phyloP scores from a whole-genome alignment of 2,329 filamentous ascomycete genomes.

The Diaporthe helianthi region DNA sequence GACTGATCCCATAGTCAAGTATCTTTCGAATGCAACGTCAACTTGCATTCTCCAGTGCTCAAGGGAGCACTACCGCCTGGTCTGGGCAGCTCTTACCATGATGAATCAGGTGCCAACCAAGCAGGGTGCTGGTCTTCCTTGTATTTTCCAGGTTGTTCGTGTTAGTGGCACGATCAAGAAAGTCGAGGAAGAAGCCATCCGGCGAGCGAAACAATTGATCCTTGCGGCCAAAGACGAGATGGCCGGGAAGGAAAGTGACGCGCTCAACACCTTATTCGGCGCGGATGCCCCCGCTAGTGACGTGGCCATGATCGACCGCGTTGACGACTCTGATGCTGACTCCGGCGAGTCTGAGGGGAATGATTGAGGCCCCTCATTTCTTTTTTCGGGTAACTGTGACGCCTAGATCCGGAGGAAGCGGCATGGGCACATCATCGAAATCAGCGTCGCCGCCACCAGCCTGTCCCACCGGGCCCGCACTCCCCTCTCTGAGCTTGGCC shows the following conservation, averaged over 20 bases:
- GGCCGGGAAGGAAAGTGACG: conserved; percentile 45
- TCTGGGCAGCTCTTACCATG: conserved; percentile 89
- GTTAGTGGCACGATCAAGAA: conserved; percentile 95
- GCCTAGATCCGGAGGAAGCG: conserved; percentile 63
- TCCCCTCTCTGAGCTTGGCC: conserved; percentile 56
- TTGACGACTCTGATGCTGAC: conserved; percentile 54
- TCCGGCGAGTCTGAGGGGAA: conserved; percentile 55
- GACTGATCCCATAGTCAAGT: conserved; percentile 72
- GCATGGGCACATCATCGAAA: conserved; percentile 56
- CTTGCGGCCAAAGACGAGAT: conserved; percentile 66
- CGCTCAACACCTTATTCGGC: conserved; percentile 43
- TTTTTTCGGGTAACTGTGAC: conserved; percentile 75
- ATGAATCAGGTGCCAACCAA: conserved; percentile 72
- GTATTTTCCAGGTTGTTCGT: conserved; percentile 83
- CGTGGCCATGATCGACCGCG: conserved; percentile 50
- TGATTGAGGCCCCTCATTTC: conserved; percentile 51
- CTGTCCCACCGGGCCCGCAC: conserved; percentile 44
- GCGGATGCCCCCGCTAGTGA: conserved; percentile 42
- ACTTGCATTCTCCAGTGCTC: conserved; percentile 90
- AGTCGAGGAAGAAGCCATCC: conserved; percentile 87
- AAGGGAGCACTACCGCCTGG: conserved; percentile 81
- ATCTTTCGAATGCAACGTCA: conserved; percentile 88
- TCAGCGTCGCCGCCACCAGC: conserved; percentile 41
- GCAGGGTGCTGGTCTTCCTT: conserved; percentile 60
- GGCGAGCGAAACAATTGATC: conserved; percentile 75